Evolutionary conservation across 2,329 filamentous ascomycete genomes (phyloP).

Genomic region (Colletotrichum chlorophyti): DNA sequence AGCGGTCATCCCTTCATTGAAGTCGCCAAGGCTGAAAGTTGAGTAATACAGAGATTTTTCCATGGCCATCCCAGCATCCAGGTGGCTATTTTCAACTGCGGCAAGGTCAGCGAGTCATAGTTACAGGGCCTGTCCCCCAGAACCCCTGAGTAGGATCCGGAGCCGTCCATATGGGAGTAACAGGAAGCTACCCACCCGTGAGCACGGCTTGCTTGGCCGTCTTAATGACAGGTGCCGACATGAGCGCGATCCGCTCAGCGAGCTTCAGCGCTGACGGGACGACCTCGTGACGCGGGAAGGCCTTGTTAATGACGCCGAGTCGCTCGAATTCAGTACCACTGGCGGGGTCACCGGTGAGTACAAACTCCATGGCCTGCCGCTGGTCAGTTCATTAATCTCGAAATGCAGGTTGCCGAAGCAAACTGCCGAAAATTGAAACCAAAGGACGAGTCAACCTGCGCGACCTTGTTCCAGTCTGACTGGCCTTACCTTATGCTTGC

Average conservation of each 20-base stretch:
- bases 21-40: constrained; percentile 45
- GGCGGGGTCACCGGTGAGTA: constrained; percentile 48
- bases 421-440: too few species aligned
- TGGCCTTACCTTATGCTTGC: constrained; percentile 45
- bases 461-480: neutral
- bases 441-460: constrained; percentile 36
- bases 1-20: constrained; percentile 47
- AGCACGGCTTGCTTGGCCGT: constrained; percentile 52
- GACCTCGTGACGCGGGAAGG: constrained; percentile 42
- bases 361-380: constrained; percentile 50
- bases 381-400: constrained; percentile 7
- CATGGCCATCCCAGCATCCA: constrained; percentile 45
- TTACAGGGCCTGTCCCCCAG: neutral
- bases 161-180: neutral
- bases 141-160: neutral
- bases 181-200: constrained; percentile 39
- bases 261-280: constrained; percentile 44
- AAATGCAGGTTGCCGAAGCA: too few species aligned
- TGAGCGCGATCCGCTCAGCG: constrained; percentile 46
- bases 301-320: constrained; percentile 47
- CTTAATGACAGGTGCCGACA: constrained; percentile 46
- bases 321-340: constrained; percentile 45
- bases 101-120: constrained; percentile 30
- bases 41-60: constrained; percentile 45
- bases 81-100: constrained; percentile 47